These are phyloP conservation scores for Rutidosis leptorrhynchoides DNA, from an alignment of 129 eudicot genomes.

Conservation along the genomic window DNA sequence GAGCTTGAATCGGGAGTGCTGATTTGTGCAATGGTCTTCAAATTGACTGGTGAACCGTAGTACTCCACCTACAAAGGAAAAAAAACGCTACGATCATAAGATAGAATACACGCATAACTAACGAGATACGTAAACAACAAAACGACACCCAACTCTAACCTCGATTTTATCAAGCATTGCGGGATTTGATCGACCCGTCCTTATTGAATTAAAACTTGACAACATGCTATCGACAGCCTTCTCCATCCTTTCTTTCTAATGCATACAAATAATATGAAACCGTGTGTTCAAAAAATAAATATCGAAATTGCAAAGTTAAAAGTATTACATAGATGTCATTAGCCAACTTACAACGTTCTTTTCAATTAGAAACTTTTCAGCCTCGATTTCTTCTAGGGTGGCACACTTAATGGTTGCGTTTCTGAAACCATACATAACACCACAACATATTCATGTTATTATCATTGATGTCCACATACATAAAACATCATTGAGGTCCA, in stretches of 20 bases:
- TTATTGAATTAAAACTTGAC: slow-evolving; percentile 69
- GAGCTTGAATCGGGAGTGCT: slow-evolving; percentile 94
- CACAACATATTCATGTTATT: not conserved
- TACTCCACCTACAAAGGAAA: slow-evolving; percentile 80
- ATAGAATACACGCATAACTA: not conserved
- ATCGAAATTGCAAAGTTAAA: not conserved
- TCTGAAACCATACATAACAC: not conserved
- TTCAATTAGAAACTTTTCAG: not conserved
- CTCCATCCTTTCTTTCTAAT: slow-evolving; percentile 92
- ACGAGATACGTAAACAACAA: not conserved
- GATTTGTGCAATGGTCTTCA: slow-evolving; percentile 94
- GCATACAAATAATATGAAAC: slow-evolving; percentile 1
- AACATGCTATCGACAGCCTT: slow-evolving; percentile 73
- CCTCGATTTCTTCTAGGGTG: not conserved
- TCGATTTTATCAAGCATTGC: slow-evolving; percentile 86
- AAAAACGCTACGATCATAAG: not conserved
- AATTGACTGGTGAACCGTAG: slow-evolving; percentile 79
- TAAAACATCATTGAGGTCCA: no score
- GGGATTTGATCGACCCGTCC: slow-evolving; percentile 88
- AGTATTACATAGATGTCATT: not conserved
- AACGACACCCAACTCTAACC: slow-evolving; percentile 38
- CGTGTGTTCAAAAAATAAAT: not conserved
- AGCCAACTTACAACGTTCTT: not conserved
- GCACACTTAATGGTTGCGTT: not conserved
- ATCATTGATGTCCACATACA: not conserved